Conservation (phyloP, 2,329 filamentous ascomycete species). For the Paecilomyces variotii region DNA sequence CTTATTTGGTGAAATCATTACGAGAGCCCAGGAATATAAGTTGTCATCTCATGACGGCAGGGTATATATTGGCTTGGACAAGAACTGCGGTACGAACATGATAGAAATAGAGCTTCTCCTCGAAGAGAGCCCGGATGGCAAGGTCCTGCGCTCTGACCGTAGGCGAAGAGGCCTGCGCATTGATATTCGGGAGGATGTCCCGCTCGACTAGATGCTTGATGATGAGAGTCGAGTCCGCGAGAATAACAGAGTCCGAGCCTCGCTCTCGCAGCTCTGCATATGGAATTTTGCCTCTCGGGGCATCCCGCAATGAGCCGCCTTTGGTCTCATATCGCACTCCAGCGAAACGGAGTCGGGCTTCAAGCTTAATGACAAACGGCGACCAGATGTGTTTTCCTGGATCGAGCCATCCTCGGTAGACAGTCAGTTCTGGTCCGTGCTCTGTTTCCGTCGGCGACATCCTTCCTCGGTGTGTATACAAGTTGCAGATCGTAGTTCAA, state of each 20-base stretch:
- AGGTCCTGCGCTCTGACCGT: slow-evolving; percentile 42
- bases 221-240: slow-evolving; percentile 53
- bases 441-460: background rate
- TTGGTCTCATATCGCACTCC: slow-evolving; percentile 40
- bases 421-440: slow-evolving; percentile 18
- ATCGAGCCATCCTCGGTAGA: slow-evolving; percentile 46
- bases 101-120: slow-evolving; percentile 55
- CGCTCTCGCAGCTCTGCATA: slow-evolving; percentile 38
- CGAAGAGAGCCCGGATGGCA: slow-evolving; percentile 46
- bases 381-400: slow-evolving; percentile 47
- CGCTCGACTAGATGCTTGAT: slow-evolving; percentile 36
- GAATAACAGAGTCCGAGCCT: background rate
- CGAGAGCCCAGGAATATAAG: background rate
- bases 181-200: slow-evolving; percentile 43
- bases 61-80: background rate
- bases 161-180: slow-evolving; percentile 30
- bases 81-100: slow-evolving; percentile 27
- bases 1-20: background rate
- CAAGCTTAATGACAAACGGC: slow-evolving; percentile 56
- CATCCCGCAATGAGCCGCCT: slow-evolving; percentile 37
- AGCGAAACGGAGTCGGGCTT: slow-evolving; percentile 52
- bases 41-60: background rate
- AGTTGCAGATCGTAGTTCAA: background rate
- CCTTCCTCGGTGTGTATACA: background rate
- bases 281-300: slow-evolving; percentile 53